Evolutionary conservation across 2,329 filamentous ascomycete genomes (phyloP).

Genomic region (Torrubiella hemipterigena): DNA sequence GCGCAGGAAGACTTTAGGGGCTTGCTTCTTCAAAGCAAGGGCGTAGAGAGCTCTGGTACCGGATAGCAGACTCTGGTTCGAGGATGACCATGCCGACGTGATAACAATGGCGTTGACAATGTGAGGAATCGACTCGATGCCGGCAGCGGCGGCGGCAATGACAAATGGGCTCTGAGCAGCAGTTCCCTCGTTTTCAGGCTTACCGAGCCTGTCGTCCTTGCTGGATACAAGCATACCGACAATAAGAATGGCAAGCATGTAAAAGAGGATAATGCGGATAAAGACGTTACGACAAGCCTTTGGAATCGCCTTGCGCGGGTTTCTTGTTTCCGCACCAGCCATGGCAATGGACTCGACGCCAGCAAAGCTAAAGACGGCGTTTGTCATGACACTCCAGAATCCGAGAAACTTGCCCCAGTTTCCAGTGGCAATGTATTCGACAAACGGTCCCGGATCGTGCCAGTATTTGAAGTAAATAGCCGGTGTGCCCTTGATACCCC

Average conservation of each 20-base stretch:
- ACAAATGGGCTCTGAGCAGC: conserved; percentile 52
- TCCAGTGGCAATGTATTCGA: conserved; percentile 47
- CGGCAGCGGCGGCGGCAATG: conserved; percentile 57
- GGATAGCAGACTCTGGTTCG: conserved; percentile 51
- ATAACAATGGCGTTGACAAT: conserved; percentile 70
- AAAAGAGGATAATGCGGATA: conserved; percentile 44
- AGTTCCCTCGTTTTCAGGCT: conserved; percentile 28
- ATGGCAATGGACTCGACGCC: conserved; percentile 54
- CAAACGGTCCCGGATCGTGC: conserved; percentile 55
- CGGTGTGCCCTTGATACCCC: conserved; percentile 45
- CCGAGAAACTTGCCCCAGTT: conserved; percentile 55
- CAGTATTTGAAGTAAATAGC: conserved; percentile 58
- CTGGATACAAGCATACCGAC: conserved; percentile 56
- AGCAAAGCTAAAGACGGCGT: conserved; percentile 57
- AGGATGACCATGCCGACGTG: conserved; percentile 58
- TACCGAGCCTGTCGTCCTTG: conserved; percentile 39
- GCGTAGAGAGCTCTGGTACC: conserved; percentile 49
- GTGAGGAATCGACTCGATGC: conserved; percentile 54
- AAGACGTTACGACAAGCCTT: conserved; percentile 44
- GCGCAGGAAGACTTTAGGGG: conserved; percentile 42
- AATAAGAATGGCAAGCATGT: conserved; percentile 57
- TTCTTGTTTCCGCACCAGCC: conserved; percentile 45
- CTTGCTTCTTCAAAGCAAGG: conserved; percentile 46
- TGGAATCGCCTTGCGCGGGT: conserved; percentile 40
- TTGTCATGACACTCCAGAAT: conserved; percentile 48